Evolutionary conservation across 345 rosid species (phyloP).

Genomic region (Kandelia obovata): DNA sequence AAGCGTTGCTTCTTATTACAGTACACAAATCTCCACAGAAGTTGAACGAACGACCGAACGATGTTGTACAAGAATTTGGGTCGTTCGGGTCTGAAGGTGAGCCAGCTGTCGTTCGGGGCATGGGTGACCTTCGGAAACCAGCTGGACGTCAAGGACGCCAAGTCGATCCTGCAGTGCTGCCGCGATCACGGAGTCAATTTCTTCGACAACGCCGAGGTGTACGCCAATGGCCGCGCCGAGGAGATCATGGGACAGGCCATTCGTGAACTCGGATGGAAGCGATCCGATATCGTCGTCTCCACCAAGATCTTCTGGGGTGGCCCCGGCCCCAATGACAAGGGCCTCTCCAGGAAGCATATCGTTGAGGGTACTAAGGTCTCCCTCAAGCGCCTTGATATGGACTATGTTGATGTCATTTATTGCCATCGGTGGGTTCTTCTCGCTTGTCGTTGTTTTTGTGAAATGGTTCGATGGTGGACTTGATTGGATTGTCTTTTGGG

Average conservation of each 20-base stretch:
- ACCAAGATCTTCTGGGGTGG: constrained; percentile 99
- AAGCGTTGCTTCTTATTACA: no score
- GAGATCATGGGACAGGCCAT: constrained; percentile 99
- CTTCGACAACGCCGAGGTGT: constrained; percentile 99
- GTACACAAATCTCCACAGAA: no score
- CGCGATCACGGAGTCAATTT: constrained; percentile 88
- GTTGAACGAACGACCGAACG: neutral
- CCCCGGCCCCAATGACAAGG: constrained; percentile 90
- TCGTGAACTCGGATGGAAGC: constrained; percentile 96
- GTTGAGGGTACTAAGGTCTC: constrained; percentile 94
- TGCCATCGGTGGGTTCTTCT: constrained; percentile 53
- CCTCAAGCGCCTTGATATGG: constrained; percentile 88
- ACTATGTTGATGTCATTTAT: constrained; percentile 81
- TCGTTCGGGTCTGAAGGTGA: constrained; percentile 81
- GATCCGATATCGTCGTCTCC: constrained; percentile 84
- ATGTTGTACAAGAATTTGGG: constrained; percentile 96
- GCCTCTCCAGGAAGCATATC: constrained; percentile 82
- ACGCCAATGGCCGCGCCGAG: constrained; percentile 94
- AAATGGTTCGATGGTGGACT: neutral
- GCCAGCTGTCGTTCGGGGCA: constrained; percentile 85
- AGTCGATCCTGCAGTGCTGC: constrained; percentile 88
- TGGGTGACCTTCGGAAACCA: constrained; percentile 99
- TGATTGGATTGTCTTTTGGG: neutral
- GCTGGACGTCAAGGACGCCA: constrained; percentile 93
- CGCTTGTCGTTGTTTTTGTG: neutral